These are phyloP conservation scores for Apiospora aurea DNA, from an alignment of 2,329 filamentous ascomycete species.

Conservation along the genomic window DNA sequence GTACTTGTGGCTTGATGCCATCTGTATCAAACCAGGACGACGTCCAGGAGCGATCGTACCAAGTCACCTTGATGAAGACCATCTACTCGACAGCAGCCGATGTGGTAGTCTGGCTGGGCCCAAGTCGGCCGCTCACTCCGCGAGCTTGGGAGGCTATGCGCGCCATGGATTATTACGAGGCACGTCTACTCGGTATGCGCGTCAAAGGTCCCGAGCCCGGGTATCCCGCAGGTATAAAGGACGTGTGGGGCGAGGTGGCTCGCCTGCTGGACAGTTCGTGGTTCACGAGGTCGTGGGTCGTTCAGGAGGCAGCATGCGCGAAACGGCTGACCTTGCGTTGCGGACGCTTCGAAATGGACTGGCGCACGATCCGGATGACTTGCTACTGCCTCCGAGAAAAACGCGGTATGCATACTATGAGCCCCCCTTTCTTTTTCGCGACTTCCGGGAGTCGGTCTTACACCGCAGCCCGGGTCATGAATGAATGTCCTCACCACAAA, in stretches of 20 bases:
- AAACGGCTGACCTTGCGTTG: not conserved
- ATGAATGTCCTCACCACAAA: not conserved
- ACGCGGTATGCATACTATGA: not conserved
- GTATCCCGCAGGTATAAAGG: not conserved
- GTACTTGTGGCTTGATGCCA: conserved; percentile 14
- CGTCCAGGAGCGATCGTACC: conserved; percentile 29
- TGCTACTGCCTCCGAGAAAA: not conserved
- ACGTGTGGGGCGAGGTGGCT: not conserved
- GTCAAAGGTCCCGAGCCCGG: too few species aligned
- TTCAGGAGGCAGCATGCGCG: not conserved
- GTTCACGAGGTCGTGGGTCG: not conserved
- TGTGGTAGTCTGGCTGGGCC: conserved; percentile 36
- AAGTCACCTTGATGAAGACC: conserved; percentile 35
- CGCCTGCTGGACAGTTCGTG: not conserved
- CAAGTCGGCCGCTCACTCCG: not conserved
- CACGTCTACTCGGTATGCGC: not conserved
- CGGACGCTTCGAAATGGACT: not conserved
- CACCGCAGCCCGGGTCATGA: too few species aligned
- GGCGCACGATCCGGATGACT: not conserved
- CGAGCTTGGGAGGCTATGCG: not conserved
- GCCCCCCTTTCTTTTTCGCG: not conserved
- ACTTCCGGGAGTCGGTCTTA: not conserved
- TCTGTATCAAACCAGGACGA: conserved; percentile 37
- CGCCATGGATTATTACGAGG: not conserved
- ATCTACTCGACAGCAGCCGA: conserved; percentile 33